These are phyloP conservation scores for Macrophomina pseudophaseolina DNA, from an alignment of 2,329 filamentous ascomycete species.

Conservation along the genomic window DNA sequence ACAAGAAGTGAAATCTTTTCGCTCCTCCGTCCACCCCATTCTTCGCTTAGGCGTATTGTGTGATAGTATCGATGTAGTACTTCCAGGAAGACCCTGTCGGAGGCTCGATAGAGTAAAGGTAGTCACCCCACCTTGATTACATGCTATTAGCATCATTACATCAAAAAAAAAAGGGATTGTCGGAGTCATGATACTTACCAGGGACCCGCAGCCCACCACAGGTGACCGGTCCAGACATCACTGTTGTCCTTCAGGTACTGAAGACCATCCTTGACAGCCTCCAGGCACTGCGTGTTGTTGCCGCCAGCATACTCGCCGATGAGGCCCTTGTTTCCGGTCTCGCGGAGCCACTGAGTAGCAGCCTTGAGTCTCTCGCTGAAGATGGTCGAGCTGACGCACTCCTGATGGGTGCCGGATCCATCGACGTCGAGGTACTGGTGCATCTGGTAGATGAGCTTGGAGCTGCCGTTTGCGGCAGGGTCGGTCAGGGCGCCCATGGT, in stretches of 20 bases:
- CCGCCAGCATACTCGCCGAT: conserved; percentile 63
- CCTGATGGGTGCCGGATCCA: conserved; percentile 56
- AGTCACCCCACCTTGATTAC: conserved; percentile 39
- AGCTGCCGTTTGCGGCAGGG: conserved; percentile 51
- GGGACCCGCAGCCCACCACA: conserved; percentile 63
- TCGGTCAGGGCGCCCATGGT: conserved; percentile 57
- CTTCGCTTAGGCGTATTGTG: background rate
- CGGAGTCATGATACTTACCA: conserved; percentile 37
- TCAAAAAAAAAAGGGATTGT: too few relatives aligned
- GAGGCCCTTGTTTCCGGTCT: conserved; percentile 58
- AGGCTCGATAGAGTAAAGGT: conserved; percentile 54
- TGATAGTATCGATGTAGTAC: conserved; percentile 1
- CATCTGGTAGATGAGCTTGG: conserved; percentile 62
- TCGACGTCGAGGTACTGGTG: conserved; percentile 66
- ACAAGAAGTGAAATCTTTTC: background rate
- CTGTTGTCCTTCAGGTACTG: conserved; percentile 53
- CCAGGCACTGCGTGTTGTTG: conserved; percentile 55
- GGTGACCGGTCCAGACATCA: conserved; percentile 60
- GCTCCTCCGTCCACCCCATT: background rate
- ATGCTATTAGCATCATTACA: background rate
- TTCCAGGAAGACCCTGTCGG: conserved; percentile 46
- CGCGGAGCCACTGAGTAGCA: conserved; percentile 60
- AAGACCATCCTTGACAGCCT: conserved; percentile 57
- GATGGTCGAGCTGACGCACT: conserved; percentile 60
- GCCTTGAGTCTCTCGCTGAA: conserved; percentile 56